These are phyloP conservation scores for Pseudocercospora fuligena DNA, from an alignment of 2,329 filamentous ascomycete genomes.

Conservation along the genomic window DNA sequence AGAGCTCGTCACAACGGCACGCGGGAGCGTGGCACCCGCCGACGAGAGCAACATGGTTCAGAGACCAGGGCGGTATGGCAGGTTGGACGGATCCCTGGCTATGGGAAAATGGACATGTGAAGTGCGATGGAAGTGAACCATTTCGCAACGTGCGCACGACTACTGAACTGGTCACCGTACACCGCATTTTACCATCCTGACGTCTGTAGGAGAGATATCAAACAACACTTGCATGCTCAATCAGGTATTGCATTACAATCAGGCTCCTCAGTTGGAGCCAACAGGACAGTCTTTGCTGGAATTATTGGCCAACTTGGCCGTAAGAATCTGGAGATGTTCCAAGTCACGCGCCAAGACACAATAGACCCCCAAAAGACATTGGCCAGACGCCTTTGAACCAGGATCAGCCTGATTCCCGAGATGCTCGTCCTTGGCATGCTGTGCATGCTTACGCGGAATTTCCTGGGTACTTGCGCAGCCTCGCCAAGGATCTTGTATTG, in stretches of 20 bases:
- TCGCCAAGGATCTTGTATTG: slow-evolving; percentile 7
- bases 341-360: no score
- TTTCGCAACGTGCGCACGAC: not conserved
- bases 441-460: not conserved
- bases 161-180: no score
- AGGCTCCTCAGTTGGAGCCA: not conserved
- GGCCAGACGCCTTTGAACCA: not conserved
- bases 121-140: no score
- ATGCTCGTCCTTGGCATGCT: not conserved
- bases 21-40: no score
- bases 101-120: not conserved
- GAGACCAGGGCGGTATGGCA: not conserved
- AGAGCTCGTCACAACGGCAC: not conserved
- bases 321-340: not conserved
- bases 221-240: not conserved
- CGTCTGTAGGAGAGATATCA: not conserved
- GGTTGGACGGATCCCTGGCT: not conserved
- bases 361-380: not conserved
- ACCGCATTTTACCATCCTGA: not conserved
- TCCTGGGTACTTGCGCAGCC: not conserved
- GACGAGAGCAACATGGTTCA: no score
- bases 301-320: not conserved
- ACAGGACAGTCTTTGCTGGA: not conserved
- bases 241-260: not conserved
- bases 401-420: slow-evolving; percentile 3